Conservation (phyloP, 768 basidiomycete genomes). For the Mycena kentingensis region DNA sequence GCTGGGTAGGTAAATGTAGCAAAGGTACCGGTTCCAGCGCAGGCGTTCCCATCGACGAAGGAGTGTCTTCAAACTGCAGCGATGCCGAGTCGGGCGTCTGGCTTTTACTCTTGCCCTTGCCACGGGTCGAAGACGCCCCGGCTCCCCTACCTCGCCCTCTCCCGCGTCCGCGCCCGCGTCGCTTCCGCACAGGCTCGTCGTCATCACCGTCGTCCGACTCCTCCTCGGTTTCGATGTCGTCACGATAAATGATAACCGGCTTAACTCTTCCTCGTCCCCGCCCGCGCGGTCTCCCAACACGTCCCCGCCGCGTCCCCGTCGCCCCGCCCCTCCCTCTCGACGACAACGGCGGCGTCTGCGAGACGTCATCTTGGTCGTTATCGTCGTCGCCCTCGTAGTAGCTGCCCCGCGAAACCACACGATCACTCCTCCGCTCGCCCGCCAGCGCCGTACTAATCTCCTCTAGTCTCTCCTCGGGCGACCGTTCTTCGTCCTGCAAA, state of each 20-base stretch:
- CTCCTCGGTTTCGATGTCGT: slow-evolving; percentile 40
- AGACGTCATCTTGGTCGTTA: slow-evolving; percentile 51
- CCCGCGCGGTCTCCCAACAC: slow-evolving; percentile 34
- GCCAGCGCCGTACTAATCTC: slow-evolving; percentile 58
- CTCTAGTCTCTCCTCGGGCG: slow-evolving; percentile 68
- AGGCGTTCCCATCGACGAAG: too few species aligned
- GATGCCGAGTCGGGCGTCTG: too few species aligned
- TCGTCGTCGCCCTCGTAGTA: slow-evolving; percentile 76
- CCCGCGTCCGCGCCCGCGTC: slow-evolving; percentile 23
- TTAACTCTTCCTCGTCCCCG: slow-evolving; percentile 40
- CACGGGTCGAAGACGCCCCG: slow-evolving; percentile 26
- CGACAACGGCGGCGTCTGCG: slow-evolving; percentile 21
- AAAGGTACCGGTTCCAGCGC: too few species aligned
- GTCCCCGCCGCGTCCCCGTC: slow-evolving; percentile 5
- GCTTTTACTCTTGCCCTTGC: too few species aligned
- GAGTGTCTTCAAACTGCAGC: too few species aligned
- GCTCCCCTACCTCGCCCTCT: slow-evolving; percentile 35
- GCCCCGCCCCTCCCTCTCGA: slow-evolving; percentile 19
- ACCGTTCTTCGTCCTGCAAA: slow-evolving; percentile 70
- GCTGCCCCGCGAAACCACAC: slow-evolving; percentile 60
- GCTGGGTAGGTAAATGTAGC: too few species aligned
- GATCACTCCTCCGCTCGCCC: slow-evolving; percentile 58
- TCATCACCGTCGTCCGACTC: slow-evolving; percentile 28
- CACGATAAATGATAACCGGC: slow-evolving; percentile 14
- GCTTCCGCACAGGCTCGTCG: slow-evolving; percentile 3